These are phyloP conservation scores for Tagetes erecta DNA, from an alignment of 129 eudicot species.

Conservation along the genomic window DNA sequence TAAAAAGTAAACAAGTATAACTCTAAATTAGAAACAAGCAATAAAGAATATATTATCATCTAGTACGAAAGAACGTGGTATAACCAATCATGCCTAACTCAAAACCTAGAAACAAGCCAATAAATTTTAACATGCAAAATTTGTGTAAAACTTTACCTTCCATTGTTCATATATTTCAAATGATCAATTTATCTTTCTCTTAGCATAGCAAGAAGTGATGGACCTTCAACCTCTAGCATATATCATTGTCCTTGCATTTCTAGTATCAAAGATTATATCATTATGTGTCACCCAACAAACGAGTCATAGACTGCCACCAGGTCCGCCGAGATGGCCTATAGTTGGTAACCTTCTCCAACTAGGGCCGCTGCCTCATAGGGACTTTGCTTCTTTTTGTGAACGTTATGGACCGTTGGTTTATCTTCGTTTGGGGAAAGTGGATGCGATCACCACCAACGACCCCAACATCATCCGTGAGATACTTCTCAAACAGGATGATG, in stretches of 20 bases:
- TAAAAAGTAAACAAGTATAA: background rate
- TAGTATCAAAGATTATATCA: constrained; percentile 28
- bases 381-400: constrained; percentile 68
- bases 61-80: constrained; percentile 31
- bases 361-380: constrained; percentile 80
- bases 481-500: constrained; percentile 80
- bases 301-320: constrained; percentile 62
- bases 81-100: constrained; percentile 34
- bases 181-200: background rate
- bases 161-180: constrained; percentile 4
- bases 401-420: constrained; percentile 82
- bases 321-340: constrained; percentile 81
- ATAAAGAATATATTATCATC: background rate
- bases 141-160: constrained; percentile 24
- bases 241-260: constrained; percentile 24
- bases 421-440: constrained; percentile 71
- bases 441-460: constrained; percentile 90
- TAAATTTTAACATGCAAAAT: constrained; percentile 13
- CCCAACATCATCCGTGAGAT: constrained; percentile 82
- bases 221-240: constrained; percentile 36
- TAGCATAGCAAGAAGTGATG: constrained; percentile 11
- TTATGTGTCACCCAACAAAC: constrained; percentile 20
- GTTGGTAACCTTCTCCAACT: constrained; percentile 88
- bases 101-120: constrained; percentile 24
- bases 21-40: background rate